Evolutionary conservation across 169 alveolate genomes (phyloP), one percentile per base, ranked within the genome.

Genomic region (Babesia bigemina): DNA sequence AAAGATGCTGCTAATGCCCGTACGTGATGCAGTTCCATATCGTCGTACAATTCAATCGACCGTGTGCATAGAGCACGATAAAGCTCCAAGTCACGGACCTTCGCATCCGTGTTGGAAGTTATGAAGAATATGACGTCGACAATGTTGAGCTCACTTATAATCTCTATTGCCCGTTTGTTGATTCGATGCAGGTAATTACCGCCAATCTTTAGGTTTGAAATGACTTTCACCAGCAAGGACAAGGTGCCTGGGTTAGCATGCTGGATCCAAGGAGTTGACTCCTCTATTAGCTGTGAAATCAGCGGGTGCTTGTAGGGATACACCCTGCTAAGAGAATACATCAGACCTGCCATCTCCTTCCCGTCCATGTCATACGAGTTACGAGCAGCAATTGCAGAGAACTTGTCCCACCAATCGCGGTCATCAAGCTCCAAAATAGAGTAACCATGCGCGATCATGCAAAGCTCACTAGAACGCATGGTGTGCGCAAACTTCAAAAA

Each of bases 401-500:
- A 81, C 29, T 48, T 13, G 55, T 74, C 72, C 88, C 88, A 81
- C 88, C 88, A 81, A 19, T 71, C 36, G 9, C n/a, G 24, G 65
- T 71, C 84, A 2, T 81, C 22, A n/a, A 81, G 79, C 29, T 61
- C 57, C 22, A 81, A 24, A 13, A 63, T 57, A 8, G 84, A 73
- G 52, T 81, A 81, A 1, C 88, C 88, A 33, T 81, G 88, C 11
- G 88, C 88, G 16, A 81, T 63, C 84, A 81, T 71, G 61, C 88
- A 81, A 21, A 81, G 60, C 47, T 81, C 88, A 58, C 88, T 81
- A 14, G 85, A 55, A 7, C 88, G 63, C 84, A 81, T 72, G 29
- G 70, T 53, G 21, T 39, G 86, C 22, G 55, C 77, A 29, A 81
- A 81, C 60, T 53, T 71, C 44, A 81, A 48, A 19, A 81, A 81